Evolutionary conservation across 805 yeast genomes (phyloP), one percentile per base, ranked within the genome.

Genomic region (Spathaspora gorwiae): DNA sequence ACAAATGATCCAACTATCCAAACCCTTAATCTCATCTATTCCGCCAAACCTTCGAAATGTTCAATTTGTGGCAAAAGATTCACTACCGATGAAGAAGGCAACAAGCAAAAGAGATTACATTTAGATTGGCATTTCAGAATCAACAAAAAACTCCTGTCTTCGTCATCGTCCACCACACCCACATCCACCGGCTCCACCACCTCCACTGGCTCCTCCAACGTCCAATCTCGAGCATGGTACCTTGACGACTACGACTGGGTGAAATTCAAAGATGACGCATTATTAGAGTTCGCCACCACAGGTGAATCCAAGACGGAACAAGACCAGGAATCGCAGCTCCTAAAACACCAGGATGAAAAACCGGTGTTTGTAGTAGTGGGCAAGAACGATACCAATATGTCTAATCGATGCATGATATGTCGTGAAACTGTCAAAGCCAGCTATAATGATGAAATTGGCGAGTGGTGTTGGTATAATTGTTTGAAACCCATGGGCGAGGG

Each of bases 111-210:
- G 46, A 54, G 83, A 42, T 73, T 79, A 13, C 99, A 94, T 65
- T 68, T 89, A 52, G 99, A 92, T 64, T 92, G 97, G 97, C 98
- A 92, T 70, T 90, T 89, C 70, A 78, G 98, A 55, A 85, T 88
- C 37, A 92, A 89, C 63, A 88, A 87, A 60, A 83, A 85, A 55
- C 70, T 87, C 40, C 24, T 19, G 24, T 19, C n/a, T n/a, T n/a
- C 24, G 5, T 19, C 24, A 19, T 19, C 24, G 5, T 53, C 66
- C 24, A 54, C 59, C 37, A 53, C 49, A 30, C 5, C 40, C 5
- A n/a, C 40, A 1, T 1, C n/a, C 6, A n/a, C 32, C 2, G 33
- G 40, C 11, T 7, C 40, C 5, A 13, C 32, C 5, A 1, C 14
- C 6, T 9, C 10, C 2, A n/a, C 34, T 10, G 49, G 49, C 8